Evolutionary conservation across 352 stramenopile genomes (phyloP).

Genomic region (Phytophthora pistaciae): DNA sequence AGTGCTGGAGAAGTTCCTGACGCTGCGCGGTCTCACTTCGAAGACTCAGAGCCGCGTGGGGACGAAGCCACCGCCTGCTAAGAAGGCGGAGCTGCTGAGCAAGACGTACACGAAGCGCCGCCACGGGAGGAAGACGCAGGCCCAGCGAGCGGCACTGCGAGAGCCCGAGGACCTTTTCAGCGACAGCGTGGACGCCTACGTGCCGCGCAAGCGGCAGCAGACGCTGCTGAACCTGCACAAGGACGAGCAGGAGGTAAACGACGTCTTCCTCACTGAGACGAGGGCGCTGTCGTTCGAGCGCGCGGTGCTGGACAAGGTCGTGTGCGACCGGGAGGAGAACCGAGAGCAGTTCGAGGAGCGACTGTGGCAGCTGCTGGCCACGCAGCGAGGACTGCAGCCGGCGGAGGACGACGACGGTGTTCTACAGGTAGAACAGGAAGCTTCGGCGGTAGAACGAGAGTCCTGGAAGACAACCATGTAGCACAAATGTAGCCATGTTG

Average conservation of each 20-base stretch:
- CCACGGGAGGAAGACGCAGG: slow-evolving; percentile 37
- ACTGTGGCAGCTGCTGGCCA: slow-evolving; percentile 26
- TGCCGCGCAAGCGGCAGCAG: slow-evolving; percentile 46
- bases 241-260: slow-evolving; percentile 47
- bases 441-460: neutral
- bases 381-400: slow-evolving; percentile 21
- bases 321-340: slow-evolving; percentile 62
- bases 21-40: slow-evolving; percentile 10
- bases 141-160: slow-evolving; percentile 44
- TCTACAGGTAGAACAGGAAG: neutral
- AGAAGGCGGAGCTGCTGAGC: slow-evolving; percentile 33
- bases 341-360: slow-evolving; percentile 42
- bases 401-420: neutral
- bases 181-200: slow-evolving; percentile 63
- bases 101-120: slow-evolving; percentile 52
- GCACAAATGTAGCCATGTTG: slow-evolving; percentile 3
- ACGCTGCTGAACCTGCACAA: slow-evolving; percentile 58
- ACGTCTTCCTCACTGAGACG: slow-evolving; percentile 48
- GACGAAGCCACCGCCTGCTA: slow-evolving; percentile 1
- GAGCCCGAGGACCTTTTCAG: slow-evolving; percentile 46
- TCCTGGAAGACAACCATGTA: neutral
- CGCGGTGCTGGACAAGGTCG: slow-evolving; percentile 57
- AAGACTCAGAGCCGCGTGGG: slow-evolving; percentile 3
- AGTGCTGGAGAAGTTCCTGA: slow-evolving; percentile 25
- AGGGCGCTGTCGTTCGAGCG: slow-evolving; percentile 57